Evolutionary conservation across 495 filamentous ascomycete species (phyloP), one percentile per base, ranked within the genome.

Genomic region (Cercophora sp.): DNA sequence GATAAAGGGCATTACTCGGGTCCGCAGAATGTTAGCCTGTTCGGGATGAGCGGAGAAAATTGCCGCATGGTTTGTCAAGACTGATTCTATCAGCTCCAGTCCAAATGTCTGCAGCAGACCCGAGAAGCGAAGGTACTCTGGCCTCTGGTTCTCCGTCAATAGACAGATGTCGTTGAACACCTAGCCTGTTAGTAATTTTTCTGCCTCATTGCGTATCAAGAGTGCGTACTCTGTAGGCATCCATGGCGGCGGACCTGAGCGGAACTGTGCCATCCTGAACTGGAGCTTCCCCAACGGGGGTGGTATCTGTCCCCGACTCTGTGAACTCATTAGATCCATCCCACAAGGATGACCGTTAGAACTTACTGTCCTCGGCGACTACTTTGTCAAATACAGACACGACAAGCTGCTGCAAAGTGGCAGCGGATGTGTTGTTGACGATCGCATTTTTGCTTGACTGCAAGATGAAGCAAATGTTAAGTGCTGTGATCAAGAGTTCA

Each of bases 351-450:
- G 44, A 6, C 15, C 64, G 13, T 6, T 4, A 36, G 24, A 8
- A 63, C 75, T 60, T 70, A 85, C 86, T 83, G 66, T 96, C 89
- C 74, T 96, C 91, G 39, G 71, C 68, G 0, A 83, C 80, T 2
- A 96, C 88, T 67, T 92, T 90, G 66, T 98, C 94, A 70, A 95
- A 97, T 1, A 91, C 86, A 4, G 87, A 86, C 42, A 89, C 88
- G 5, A 97, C 85, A 16, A 97, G 82, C 70, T 98, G 93, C 67
- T 96, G 93, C 46, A 98, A 72, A 2, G 94, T 96, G 39, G 93
- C 93, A 23, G 92, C 89, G 15, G 93, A 91, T 1, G 93, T 96
- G 54, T 93, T 94, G 55, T 90, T 92, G 57, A 97, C 91, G 20
- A 94, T 88, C 25, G 83, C 83, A 68, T 85, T 91, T 70, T 96